Base-by-base conservation (phyloP, 2,329 filamentous ascomycete species). In the Tolypocladium amazonense region DNA sequence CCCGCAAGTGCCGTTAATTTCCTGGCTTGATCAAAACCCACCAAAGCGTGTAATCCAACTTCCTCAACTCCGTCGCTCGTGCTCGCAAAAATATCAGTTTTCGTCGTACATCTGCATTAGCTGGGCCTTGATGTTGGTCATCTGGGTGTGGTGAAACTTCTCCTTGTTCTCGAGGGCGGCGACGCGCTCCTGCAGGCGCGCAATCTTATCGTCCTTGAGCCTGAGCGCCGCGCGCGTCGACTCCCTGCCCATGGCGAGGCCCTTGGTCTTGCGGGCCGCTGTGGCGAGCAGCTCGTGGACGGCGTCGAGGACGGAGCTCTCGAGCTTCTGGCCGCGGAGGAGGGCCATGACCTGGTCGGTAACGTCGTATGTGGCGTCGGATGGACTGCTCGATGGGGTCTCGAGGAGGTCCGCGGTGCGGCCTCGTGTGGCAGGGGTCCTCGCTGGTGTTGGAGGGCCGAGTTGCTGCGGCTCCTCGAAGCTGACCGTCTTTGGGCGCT, bases 221-320 rank as follows among this genome's bases (percentile, higher is more conserved):
- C 83, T 85, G 39, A 90, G 68, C 4, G 80, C 81, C 11, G 81
- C 71, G n/a, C 89, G 75, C 4, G 82, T 80, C 8, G 87, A 81
- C 61, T 93, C 88, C 2, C 88, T 77, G 0, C 88, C 87, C 62
- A 81, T 81, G 45, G 78, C 77, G 25, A 89, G 77, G 0, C 88
- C 89, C 65, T 81, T 82, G 0, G 80, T 78, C 57, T 78, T 80
- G 57, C 85, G 72, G 20, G 83, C 81, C 63, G 89, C 79, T 53
- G 74, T 80, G 41, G 79, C 76, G 38, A 90, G 74, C 9, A 82
- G 65, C 30, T 64, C 61, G 0, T 71, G 70, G 2, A 88, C 69
- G 27, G 68, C 71, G 2, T 64, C 60, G 5, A 76, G 70, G 1
- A 75, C 72, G 0, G 66, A 61, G 1, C 70, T 66, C 27, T 75